phyloP scores from a whole-genome alignment of 2,329 filamentous ascomycete genomes.

The Cercospora citrullina region DNA sequence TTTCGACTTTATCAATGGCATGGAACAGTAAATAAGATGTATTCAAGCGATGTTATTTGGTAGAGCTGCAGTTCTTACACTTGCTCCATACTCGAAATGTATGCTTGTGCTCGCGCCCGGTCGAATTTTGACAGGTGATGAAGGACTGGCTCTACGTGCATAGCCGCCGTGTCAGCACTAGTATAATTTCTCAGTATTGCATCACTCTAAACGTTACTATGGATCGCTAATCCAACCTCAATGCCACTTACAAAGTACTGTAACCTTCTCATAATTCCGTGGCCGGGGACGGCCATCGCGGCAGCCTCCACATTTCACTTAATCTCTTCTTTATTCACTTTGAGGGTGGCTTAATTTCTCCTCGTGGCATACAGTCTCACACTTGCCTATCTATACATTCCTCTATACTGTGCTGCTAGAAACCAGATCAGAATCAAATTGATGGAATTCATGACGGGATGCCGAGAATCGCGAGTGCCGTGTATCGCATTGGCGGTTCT shows the following conservation, averaged over 20 bases:
- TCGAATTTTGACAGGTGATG: no score
- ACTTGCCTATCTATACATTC: neutral
- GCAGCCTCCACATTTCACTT: neutral
- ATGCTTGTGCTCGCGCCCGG: no score
- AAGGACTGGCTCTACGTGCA: neutral
- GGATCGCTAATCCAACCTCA: neutral
- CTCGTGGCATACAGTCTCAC: slow-evolving; percentile 48
- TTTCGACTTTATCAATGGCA: neutral
- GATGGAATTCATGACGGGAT: slow-evolving; percentile 24
- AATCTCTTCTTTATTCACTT: slow-evolving; percentile 10
- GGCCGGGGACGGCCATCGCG: neutral
- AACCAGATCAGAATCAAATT: neutral
- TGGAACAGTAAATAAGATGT: neutral
- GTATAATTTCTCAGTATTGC: neutral
- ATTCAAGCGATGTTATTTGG: no score
- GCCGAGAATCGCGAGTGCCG: slow-evolving; percentile 34
- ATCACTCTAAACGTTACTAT: neutral
- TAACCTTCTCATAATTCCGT: no score
- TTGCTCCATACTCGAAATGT: no score
- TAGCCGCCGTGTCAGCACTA: neutral
- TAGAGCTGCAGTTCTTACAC: no score
- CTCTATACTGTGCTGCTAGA: neutral
- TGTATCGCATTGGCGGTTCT: slow-evolving; percentile 31
- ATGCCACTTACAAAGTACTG: neutral
- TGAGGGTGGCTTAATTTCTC: slow-evolving; percentile 51